Base-by-base conservation (phyloP, 2,329 filamentous ascomycete species). In the Pseudocercospora vitis region DNA sequence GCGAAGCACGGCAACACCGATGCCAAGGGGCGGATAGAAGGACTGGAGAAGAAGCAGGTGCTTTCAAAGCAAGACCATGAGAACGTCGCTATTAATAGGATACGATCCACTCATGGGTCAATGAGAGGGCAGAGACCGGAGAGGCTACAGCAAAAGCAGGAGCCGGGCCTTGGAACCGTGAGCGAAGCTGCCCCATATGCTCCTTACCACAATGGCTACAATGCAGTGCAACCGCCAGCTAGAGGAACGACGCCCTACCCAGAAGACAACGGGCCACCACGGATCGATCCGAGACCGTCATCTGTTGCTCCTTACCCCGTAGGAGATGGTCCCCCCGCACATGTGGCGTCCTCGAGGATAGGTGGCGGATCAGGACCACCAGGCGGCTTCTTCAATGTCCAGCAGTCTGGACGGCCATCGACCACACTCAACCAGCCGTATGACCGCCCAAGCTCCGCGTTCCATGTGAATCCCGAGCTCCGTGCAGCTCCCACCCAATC, bases 11-110 rank as follows among this genome's bases (percentile, higher is more conserved):
- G 92, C 29, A 99, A 97, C 72, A 88, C 88, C 64, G 94, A 99
- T 72, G 94, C 94, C 9, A 76, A 84, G 45, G 82, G 81, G 40
- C 84, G 94, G 37, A 83, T 99, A 53, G 89, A 96, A 45, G 91
- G 89, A 47, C 85, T 99, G 48, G 86, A 84, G 42, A 84, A 89
- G 63, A 89, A 89, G 71, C 88, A 88, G 8, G 63, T 69, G 3
- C 78, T 97, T 42, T 95, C 90, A 2, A 91, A 91, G 74, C 82
- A 86, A 63, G 94, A 97, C 66, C 94, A 99, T 69, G 92, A 97
- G 71, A 89, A 91, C 51, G 86, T 95, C 35, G 91, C 94, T 0
- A 84, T 99, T 60, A 87, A 84, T 47, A 84, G 88, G 49, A 97
- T 99, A 76, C 95, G 75, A 59, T 78, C 76, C 1, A 71, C 74